Percentiles rank a stretch among this genome's conserved stretches.
Conservation (phyloP, 2,329 filamentous ascomycete genomes). For the Raffaelea albimanens region DNA sequence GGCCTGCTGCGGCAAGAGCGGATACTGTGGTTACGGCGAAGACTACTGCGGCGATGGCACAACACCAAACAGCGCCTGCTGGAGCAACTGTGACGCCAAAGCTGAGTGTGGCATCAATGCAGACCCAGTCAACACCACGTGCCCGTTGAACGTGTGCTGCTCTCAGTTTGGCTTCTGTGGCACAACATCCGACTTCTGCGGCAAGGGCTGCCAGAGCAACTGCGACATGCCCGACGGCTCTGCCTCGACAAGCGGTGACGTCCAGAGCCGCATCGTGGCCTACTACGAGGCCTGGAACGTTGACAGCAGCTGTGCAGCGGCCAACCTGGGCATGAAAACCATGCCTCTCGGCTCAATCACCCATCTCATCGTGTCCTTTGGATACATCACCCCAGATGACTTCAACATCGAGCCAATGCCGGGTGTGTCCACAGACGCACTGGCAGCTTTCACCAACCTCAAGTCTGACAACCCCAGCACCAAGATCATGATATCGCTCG, state of each 20-base stretch:
- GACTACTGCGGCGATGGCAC: too few species aligned
- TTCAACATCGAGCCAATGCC: neutral
- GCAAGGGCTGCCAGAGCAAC: constrained; percentile 16
- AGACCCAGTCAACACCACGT: constrained; percentile 10
- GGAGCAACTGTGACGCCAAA: constrained; percentile 4
- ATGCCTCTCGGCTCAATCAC: neutral
- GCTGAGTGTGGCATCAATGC: constrained; percentile 5
- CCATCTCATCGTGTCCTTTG: neutral
- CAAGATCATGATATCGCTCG: neutral
- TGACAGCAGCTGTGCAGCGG: neutral
- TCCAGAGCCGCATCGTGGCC: neutral
- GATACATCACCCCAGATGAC: neutral
- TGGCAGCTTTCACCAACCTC: neutral
- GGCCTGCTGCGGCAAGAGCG: too few species aligned
- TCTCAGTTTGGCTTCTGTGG: constrained; percentile 24
- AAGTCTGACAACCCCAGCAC: neutral
- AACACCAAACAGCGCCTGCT: neutral
- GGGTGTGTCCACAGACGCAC: neutral
- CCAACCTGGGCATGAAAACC: neutral
- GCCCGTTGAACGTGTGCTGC: constrained; percentile 30
- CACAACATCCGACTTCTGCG: constrained; percentile 17
- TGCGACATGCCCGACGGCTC: constrained; percentile 13
- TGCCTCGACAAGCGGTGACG: neutral
- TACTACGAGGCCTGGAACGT: neutral
- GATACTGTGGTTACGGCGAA: too few species aligned